Conservation (phyloP, 164 flowering plant species). For the Dillenia suffruticosa region DNA sequence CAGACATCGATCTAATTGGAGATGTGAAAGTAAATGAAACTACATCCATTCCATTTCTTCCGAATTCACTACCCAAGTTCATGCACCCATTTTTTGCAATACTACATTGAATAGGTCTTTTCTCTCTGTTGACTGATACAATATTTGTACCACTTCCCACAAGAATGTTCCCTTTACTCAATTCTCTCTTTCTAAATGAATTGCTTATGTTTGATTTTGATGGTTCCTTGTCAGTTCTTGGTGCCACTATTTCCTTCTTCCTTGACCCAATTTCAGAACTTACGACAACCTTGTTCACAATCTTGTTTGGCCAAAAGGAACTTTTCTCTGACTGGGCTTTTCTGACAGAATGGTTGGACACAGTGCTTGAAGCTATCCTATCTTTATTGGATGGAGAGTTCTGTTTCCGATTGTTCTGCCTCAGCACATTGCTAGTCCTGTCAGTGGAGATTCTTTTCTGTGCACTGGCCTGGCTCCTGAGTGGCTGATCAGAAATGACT, state of each 20-base stretch:
- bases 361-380: slow-evolving; percentile 40
- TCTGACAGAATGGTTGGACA: slow-evolving; percentile 28
- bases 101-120: slow-evolving; percentile 26
- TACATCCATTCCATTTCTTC: slow-evolving; percentile 42
- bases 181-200: slow-evolving; percentile 23
- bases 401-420: slow-evolving; percentile 61
- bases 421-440: slow-evolving; percentile 44
- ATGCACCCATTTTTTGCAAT: slow-evolving; percentile 21
- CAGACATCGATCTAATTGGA: slow-evolving; percentile 32
- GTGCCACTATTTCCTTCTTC: slow-evolving; percentile 15
- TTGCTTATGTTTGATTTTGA: slow-evolving; percentile 24
- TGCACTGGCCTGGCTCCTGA: slow-evolving; percentile 34
- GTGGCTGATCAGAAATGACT: slow-evolving; percentile 27
- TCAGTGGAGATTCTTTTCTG: slow-evolving; percentile 39
- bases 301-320: slow-evolving; percentile 23
- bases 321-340: slow-evolving; percentile 25
- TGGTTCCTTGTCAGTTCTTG: slow-evolving; percentile 19
- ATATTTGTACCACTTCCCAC: slow-evolving; percentile 9
- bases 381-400: slow-evolving; percentile 41
- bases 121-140: slow-evolving; percentile 10
- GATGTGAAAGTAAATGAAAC: slow-evolving; percentile 67
- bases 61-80: slow-evolving; percentile 18
- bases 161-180: slow-evolving; percentile 12
- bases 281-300: slow-evolving; percentile 25
- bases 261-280: slow-evolving; percentile 21